Conservation (phyloP, 148 eudicot species). For the Limonium bicolor region DNA sequence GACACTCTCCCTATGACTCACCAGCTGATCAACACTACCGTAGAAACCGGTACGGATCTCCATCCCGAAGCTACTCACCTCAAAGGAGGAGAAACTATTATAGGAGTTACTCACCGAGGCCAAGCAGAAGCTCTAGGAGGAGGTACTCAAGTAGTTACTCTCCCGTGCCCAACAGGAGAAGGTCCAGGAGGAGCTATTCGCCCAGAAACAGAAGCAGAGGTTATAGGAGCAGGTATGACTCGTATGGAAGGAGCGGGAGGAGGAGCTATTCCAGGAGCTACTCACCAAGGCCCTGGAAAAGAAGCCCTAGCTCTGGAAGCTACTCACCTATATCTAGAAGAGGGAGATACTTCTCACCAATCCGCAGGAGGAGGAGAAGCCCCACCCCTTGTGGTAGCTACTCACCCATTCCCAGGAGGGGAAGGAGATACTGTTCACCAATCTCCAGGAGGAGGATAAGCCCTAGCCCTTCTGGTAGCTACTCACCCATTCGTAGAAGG, state of each 20-base stretch:
- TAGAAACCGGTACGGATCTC: conserved; percentile 18
- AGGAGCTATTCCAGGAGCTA: conserved; percentile 20
- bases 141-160: conserved; percentile 16
- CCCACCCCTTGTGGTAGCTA: no score
- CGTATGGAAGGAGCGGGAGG: no score
- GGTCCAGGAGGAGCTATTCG: no score
- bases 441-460: conserved; percentile 12
- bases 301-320: no score
- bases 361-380: no score
- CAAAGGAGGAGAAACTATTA: conserved; percentile 24
- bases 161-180: conserved; percentile 12
- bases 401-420: no score
- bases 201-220: no score
- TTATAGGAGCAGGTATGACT: no score
- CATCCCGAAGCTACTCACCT: no score
- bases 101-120: conserved; percentile 11
- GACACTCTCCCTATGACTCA: conserved; percentile 30
- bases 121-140: conserved; percentile 10
- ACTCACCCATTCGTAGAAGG: background rate
- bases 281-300: conserved; percentile 24
- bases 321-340: no score
- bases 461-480: background rate
- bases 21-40: conserved; percentile 26
- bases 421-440: no score
- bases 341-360: no score